Evolutionary conservation across 306 rosid genomes (phyloP).

Genomic region (Lablab purpureus): DNA sequence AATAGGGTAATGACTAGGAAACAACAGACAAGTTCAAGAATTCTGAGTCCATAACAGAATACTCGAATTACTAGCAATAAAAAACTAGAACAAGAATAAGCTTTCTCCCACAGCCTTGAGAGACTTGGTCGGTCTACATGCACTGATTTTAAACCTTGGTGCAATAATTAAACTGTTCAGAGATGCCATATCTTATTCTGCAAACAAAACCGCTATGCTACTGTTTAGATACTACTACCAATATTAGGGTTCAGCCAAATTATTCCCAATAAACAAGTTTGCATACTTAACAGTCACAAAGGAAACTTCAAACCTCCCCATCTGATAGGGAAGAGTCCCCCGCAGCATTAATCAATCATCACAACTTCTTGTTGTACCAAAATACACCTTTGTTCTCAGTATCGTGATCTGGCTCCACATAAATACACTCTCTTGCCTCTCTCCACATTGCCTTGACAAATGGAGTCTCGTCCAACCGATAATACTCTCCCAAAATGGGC

Average conservation of each 20-base stretch:
- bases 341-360: slow-evolving; percentile 34
- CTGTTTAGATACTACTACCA: slow-evolving; percentile 18
- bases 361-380: slow-evolving; percentile 84
- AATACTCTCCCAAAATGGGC: slow-evolving; percentile 90
- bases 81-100: slow-evolving; percentile 29
- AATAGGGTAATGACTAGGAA: background rate
- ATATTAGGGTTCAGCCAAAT: slow-evolving; percentile 34
- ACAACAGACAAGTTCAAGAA: slow-evolving; percentile 21
- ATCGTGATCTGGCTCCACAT: slow-evolving; percentile 78
- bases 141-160: slow-evolving; percentile 37
- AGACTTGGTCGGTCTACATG: slow-evolving; percentile 25
- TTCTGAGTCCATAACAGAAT: slow-evolving; percentile 6
- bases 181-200: slow-evolving; percentile 45
- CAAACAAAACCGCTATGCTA: slow-evolving; percentile 31
- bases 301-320: slow-evolving; percentile 40
- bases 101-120: slow-evolving; percentile 8
- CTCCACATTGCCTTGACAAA: slow-evolving; percentile 78
- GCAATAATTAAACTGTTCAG: slow-evolving; percentile 31
- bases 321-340: slow-evolving; percentile 32
- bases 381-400: slow-evolving; percentile 68
- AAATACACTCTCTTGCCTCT: slow-evolving; percentile 85
- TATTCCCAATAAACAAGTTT: slow-evolving; percentile 45
- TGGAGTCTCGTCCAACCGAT: slow-evolving; percentile 76
- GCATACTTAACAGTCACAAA: slow-evolving; percentile 22
- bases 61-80: slow-evolving; percentile 14